Base-by-base conservation (phyloP, 805 yeast species). In the Scheffersomyces lignosus region DNA sequence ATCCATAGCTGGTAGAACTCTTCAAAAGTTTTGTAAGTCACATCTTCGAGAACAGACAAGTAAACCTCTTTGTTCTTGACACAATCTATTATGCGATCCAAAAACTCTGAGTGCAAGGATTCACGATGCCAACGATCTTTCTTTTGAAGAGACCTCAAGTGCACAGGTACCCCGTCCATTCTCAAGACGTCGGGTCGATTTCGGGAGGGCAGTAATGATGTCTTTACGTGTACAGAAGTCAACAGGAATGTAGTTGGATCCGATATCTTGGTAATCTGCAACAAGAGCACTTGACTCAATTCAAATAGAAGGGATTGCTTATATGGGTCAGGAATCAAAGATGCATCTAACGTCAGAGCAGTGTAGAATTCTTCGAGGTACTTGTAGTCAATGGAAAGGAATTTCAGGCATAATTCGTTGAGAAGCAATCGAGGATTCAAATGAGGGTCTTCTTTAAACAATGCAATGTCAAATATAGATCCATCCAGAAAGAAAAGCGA, bases 1-100 rank as follows among this genome's bases (percentile, higher is more conserved):
- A 40, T 31, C 69, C 69, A 62, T 3, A 34, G 26, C 20, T 45
- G 54, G 5, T 37, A 33, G 28, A 61, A 61, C 4, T 43, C 51
- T 3, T 46, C 49, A 13, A 44, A 44, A 5, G 30, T 27, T 6
- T 28, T 20, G 33, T 45, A 49, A 3, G 58, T 48, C 36, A 48
- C 58, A 32, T 49, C 60, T 29, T 54, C 60, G 8, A 47, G 35
- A 2, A 56, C 28, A 18, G 40, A 35, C 10, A 26, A 18, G 33
- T 49, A 51, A 3, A 36, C 39, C 5, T 46, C 47, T 10, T 22
- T 16, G 18, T 48, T 47, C n/a, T 20, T 26, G n/a, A 51, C 18
- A 5, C 34, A 29, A 5, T 27, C 36, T 7, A 41, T 25, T 2
- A 49, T 23, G 12, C 37, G 33, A 5, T 32, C 18, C 15, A 46